Evolutionary conservation across 371 early-diverging fungal species (phyloP).

Genomic region (Smittium culicis): DNA sequence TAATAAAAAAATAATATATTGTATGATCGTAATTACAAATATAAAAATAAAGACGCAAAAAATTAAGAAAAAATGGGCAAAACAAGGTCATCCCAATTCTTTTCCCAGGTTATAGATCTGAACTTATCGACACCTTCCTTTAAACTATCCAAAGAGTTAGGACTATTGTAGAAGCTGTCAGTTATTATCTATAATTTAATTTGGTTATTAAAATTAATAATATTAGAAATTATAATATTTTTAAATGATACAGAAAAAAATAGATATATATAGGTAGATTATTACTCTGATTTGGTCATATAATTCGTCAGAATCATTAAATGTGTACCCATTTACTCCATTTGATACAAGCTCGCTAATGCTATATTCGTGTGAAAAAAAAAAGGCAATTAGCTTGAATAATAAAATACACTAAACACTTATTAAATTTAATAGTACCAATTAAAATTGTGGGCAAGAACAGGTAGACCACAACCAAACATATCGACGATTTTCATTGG

Average conservation of each 20-base stretch:
- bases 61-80: slow-evolving; percentile 8
- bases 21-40: too few relatives aligned
- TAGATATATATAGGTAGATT: too few relatives aligned
- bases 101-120: slow-evolving; percentile 9
- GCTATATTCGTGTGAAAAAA: slow-evolving; percentile 27
- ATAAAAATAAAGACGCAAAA: too few relatives aligned
- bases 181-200: not conserved
- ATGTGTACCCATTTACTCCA: slow-evolving; percentile 64
- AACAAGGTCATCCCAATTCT: slow-evolving; percentile 12
- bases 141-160: slow-evolving; percentile 1
- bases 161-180: not conserved
- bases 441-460: slow-evolving; percentile 59
- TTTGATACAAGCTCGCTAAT: slow-evolving; percentile 63
- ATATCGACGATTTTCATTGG: slow-evolving; percentile 98
- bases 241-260: not conserved
- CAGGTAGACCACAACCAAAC: slow-evolving; percentile 91
- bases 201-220: not conserved
- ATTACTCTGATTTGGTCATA: slow-evolving; percentile 25
- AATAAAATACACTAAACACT: slow-evolving; percentile 22
- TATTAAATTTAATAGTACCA: slow-evolving; percentile 24
- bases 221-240: not conserved
- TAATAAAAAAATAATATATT: too few relatives aligned
- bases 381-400: not conserved
- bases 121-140: slow-evolving; percentile 9
- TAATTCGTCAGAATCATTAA: slow-evolving; percentile 50